Conservation (phyloP, 2,329 filamentous ascomycete species). For the Elsinoe australis region DNA sequence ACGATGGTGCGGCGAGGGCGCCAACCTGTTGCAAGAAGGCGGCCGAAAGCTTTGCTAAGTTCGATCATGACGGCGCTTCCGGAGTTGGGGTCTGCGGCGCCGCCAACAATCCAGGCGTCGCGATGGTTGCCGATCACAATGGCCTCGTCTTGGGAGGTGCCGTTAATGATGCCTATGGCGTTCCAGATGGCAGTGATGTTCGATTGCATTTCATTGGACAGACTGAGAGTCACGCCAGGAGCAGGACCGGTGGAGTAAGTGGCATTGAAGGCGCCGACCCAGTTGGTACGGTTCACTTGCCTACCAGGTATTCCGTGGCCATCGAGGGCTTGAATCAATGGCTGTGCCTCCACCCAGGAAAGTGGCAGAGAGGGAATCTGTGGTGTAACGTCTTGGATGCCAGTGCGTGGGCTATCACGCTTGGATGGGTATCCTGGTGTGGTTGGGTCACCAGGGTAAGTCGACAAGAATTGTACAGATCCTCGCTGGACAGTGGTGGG, state of each 20-base stretch:
- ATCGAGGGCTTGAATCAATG: conserved; percentile 73
- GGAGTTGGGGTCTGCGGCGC: conserved; percentile 47
- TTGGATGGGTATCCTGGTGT: conserved; percentile 84
- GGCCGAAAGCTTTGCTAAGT: conserved; percentile 43
- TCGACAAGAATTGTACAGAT: conserved; percentile 52
- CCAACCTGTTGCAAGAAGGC: conserved; percentile 43
- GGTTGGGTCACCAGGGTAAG: conserved; percentile 61
- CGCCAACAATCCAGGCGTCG: conserved; percentile 49
- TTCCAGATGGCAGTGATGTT: conserved; percentile 69
- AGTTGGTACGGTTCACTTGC: conserved; percentile 49
- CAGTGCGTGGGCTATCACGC: conserved; percentile 63
- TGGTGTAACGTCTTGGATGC: conserved; percentile 57
- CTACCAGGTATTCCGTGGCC: conserved; percentile 60
- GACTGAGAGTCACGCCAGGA: conserved; percentile 61
- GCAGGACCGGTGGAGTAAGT: conserved; percentile 76
- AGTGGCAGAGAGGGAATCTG: conserved; percentile 80
- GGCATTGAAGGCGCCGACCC: conserved; percentile 60
- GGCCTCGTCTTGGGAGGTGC: conserved; percentile 52
- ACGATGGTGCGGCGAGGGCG: conserved; percentile 46
- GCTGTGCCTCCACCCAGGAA: conserved; percentile 72
- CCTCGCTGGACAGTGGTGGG: conserved; percentile 42
- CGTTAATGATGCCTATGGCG: conserved; percentile 61
- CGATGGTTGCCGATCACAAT: conserved; percentile 47
- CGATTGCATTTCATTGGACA: conserved; percentile 74
- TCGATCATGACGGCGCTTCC: conserved; percentile 45